Evolutionary conservation across 2,329 filamentous ascomycete species (phyloP), one percentile per base, ranked within the genome.

Genomic region (Diatrype stigma): DNA sequence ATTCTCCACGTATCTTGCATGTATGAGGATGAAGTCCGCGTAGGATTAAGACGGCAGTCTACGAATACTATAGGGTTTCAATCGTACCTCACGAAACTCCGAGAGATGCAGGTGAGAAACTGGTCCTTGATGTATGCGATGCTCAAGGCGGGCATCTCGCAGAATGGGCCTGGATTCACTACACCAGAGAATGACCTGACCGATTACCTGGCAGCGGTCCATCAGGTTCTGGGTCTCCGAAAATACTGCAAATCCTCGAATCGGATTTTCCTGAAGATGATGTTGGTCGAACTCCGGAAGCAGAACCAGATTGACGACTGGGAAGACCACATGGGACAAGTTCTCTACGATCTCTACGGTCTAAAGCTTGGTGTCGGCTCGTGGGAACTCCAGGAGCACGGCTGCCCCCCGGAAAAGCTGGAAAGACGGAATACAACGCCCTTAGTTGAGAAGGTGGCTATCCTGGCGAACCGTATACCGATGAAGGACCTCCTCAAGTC

Each of bases 401-500:
- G 84, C 21, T 96, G 92, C 61, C 80, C 84, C 0, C 70, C 82
- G 0, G 89, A 96, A 60, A 84, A 84, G 52, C 76, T 97, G 1
- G 91, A 96, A 65, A 86, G 86, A 60, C 80, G 84, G 35, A 90
- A 90, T 51, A 92, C 92, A 0, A 79, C 92, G 62, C 84, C 87
- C 56, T 79, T 96, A 45, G 83, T 96, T 11, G 89, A 96, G 55
- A 89, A 92, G 63, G 82, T 97, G 35, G 86, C 95, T 63, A 76
- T 82, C 34, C 84, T 96, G 51, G 90, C 90, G 2, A 86, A 86
- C 46, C 85, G 88, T 54, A 86, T 96, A 76, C 86, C 89, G 21
- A 88, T 96, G 73, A 96, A 93, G 62, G 94, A 97, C 58, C 73
- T 97, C 17, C 82, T 91, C 16, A 97, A 96, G 67, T 94, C 91